Base-by-base conservation (phyloP, 2,329 filamentous ascomycete genomes). In the Aspergillus tubingensis region DNA sequence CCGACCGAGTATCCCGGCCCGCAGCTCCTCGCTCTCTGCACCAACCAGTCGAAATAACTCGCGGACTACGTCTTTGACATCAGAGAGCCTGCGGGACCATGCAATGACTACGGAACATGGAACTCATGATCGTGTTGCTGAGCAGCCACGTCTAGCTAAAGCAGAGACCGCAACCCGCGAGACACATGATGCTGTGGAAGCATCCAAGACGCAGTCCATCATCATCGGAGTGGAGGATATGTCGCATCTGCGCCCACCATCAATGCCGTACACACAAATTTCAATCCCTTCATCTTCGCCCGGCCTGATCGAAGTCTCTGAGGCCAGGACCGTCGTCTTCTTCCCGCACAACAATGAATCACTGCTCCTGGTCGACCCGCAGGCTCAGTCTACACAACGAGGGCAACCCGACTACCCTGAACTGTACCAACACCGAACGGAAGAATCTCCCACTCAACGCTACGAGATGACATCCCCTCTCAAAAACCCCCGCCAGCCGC, bases 341-440 rank as follows among this genome's bases (percentile, higher is more conserved):
- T 88, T 83, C 62, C 82, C 86, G 2, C 86, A 88, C 72, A 86
- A 86, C 71, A 89, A 88, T 64, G 77, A 85, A 47, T 88, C 85
- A 6, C 73, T 88, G 5, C 76, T 88, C n/a, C 73, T 88, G n/a
- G 83, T 89, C n/a, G 83, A 88, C 66, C 82, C 85, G 57, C 70
- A 73, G 49, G 65, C 72, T 50, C 70, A 73, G 25, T 58, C 66
- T 8, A 70, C 73, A 43, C 70, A 74, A 8, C 71, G 60, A 15
- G 69, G 67, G n/a, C 72, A 67, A 47, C 65, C 65, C 13, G 62
- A 50, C 39, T 66, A 48, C 54, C 59, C 23, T 41, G 41, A 44
- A 59, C 30, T 60, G 59, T 15, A 52, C n/a, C 54, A 66, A 17
- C 68, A 71, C 5, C 67, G 62, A 48, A 73, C 73, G 2, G 73